Conservation (phyloP, 331 rosid genomes). For the Quercus lobata region DNA sequence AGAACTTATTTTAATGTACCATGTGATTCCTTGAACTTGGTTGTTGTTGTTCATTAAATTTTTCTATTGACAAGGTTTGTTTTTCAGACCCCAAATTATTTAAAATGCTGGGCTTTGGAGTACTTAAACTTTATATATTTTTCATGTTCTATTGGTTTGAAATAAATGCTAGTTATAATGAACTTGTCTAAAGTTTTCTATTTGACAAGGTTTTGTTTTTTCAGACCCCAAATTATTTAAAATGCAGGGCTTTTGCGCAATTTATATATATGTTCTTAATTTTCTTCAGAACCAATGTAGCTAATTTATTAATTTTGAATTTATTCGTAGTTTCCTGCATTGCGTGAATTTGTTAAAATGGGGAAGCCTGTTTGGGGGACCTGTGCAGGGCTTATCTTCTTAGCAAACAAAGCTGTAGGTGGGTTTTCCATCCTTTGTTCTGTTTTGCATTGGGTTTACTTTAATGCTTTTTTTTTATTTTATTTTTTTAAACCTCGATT, state of each 20-base stretch:
- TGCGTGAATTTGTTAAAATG: conserved; percentile 79
- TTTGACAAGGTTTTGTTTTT: too few species aligned
- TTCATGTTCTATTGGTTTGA: background rate
- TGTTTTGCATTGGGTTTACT: background rate
- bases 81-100: too few species aligned
- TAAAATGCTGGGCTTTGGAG: too few species aligned
- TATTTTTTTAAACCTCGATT: background rate
- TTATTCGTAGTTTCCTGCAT: conserved; percentile 68
- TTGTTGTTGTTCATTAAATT: background rate
- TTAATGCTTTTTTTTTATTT: background rate
- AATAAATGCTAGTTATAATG: background rate
- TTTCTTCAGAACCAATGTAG: background rate
- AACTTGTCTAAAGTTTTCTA: background rate
- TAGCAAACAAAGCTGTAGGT: conserved; percentile 86
- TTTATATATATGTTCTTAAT: background rate
- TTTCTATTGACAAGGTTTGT: too few species aligned
- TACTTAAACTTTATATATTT: too few species aligned
- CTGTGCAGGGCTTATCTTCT: conserved; percentile 95
- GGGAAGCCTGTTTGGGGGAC: conserved; percentile 99
- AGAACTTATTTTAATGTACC: background rate
- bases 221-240: background rate
- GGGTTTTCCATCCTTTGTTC: conserved; percentile 17
- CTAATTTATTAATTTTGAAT: background rate
- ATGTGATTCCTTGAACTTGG: background rate
- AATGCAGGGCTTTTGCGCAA: background rate